Percentiles rank a stretch among this genome's conserved stretches.
Evolutionary conservation across 2,329 filamentous ascomycete species (phyloP).

Genomic region (Botrytis aclada): DNA sequence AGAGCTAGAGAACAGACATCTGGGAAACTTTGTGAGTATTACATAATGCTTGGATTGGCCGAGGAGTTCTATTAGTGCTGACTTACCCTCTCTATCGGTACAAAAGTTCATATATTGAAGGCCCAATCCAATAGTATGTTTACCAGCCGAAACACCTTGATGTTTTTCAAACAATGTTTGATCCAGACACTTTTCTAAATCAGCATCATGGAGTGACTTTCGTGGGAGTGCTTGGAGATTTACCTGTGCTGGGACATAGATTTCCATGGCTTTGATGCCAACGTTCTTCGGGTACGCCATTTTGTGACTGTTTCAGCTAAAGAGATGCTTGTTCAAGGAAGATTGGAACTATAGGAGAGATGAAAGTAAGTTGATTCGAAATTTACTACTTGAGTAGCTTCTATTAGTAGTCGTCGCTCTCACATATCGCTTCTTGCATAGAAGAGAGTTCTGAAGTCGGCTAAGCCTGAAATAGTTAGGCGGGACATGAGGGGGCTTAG

Average conservation of each 20-base stretch:
- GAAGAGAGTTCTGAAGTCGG: background rate
- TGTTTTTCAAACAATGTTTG: conserved; percentile 80
- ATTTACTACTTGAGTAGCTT: background rate
- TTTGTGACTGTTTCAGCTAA: background rate
- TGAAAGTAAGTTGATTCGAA: too few species aligned
- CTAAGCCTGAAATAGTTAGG: background rate
- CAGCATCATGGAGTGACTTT: background rate
- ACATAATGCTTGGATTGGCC: too few species aligned
- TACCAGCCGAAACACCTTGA: conserved; percentile 76
- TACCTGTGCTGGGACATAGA: conserved; percentile 85
- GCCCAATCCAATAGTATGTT: conserved; percentile 87
- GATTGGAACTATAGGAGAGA: background rate
- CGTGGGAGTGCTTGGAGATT: conserved; percentile 34
- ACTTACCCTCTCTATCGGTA: conserved; percentile 76
- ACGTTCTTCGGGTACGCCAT: conserved; percentile 73
- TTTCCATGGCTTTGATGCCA: conserved; percentile 89
- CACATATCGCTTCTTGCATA: background rate
- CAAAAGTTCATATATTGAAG: conserved; percentile 92
- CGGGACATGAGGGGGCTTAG: background rate
- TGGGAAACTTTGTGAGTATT: conserved; percentile 39
- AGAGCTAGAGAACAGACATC: conserved; percentile 86
- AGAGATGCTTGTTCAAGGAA: background rate
- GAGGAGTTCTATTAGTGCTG: conserved; percentile 30
- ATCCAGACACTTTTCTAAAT: conserved; percentile 66
- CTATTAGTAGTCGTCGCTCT: background rate